These are phyloP conservation scores for Parascedosporium putredinis DNA, from an alignment of 2,329 filamentous ascomycete species.

Conservation along the genomic window DNA sequence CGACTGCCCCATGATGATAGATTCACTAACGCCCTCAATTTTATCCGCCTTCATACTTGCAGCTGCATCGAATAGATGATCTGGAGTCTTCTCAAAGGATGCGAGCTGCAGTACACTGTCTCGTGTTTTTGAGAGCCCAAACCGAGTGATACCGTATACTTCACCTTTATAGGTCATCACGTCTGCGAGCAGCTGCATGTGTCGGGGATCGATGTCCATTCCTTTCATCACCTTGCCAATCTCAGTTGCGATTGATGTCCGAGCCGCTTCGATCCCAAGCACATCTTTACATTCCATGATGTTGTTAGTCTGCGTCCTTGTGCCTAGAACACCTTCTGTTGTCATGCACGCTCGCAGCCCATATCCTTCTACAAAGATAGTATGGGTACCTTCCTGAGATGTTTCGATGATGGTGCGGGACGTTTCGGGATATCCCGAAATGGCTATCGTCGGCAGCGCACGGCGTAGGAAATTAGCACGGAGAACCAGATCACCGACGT, in stretches of 20 bases:
- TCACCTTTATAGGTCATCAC: constrained; percentile 99
- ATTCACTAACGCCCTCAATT: constrained; percentile 90
- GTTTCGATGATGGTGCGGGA: constrained; percentile 82
- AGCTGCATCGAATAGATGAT: constrained; percentile 92
- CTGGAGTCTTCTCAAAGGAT: constrained; percentile 95
- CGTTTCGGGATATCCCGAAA: constrained; percentile 82
- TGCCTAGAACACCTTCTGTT: constrained; percentile 80
- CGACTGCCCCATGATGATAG: constrained; percentile 96
- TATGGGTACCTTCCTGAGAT: constrained; percentile 55
- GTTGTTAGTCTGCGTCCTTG: constrained; percentile 65
- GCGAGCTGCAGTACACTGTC: constrained; percentile 90
- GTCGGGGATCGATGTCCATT: constrained; percentile 93
- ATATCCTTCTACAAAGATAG: constrained; percentile 88
- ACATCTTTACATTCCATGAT: constrained; percentile 83
- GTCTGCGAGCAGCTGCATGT: constrained; percentile 94
- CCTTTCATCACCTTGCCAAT: constrained; percentile 82
- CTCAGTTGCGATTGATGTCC: constrained; percentile 78
- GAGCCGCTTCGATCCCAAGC: constrained; percentile 89
- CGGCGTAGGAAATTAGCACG: constrained; percentile 80
- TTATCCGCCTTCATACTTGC: constrained; percentile 83
- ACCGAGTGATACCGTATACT: constrained; percentile 90
- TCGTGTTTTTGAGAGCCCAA: constrained; percentile 91
- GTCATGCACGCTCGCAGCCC: constrained; percentile 84
- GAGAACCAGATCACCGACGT: constrained; percentile 47
- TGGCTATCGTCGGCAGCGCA: constrained; percentile 68